phyloP scores from a whole-genome alignment of 257 asterid genomes.

The Lithospermum erythrorhizon region DNA sequence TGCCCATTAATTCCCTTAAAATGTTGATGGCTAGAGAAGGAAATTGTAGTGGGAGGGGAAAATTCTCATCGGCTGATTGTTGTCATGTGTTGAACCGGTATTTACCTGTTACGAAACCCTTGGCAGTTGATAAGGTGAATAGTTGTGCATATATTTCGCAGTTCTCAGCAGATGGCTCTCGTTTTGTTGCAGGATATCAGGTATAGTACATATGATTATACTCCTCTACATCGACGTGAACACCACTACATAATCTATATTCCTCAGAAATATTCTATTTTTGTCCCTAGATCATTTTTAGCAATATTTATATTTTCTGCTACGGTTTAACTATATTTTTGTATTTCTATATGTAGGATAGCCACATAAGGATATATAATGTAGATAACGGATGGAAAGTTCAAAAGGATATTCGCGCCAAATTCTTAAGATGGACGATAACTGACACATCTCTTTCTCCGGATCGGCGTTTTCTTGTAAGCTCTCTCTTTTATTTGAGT shows the following conservation, averaged over 20 bases:
- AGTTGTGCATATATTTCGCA: constrained; percentile 75
- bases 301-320: too few species aligned
- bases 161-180: constrained; percentile 81
- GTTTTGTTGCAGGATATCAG: constrained; percentile 89
- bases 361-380: constrained; percentile 70
- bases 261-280: too few species aligned
- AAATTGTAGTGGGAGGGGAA: constrained; percentile 69
- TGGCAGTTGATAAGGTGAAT: constrained; percentile 45
- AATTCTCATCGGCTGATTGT: constrained; percentile 61
- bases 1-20: constrained; percentile 60
- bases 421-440: constrained; percentile 86
- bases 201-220: constrained; percentile 15
- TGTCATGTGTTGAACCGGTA: constrained; percentile 74
- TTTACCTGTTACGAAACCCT: constrained; percentile 59
- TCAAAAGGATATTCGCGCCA: constrained; percentile 73
- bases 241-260: too few species aligned
- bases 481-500: constrained; percentile 9
- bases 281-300: too few species aligned
- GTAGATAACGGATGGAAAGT: constrained; percentile 75
- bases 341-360: constrained; percentile 39
- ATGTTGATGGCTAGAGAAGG: constrained; percentile 79
- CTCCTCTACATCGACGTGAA: too few species aligned
- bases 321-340: not conserved
- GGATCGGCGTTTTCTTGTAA: constrained; percentile 80
- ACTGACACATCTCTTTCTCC: constrained; percentile 92